Conservation (phyloP, 768 basidiomycete species). For the Lactarius psammicola region DNA sequence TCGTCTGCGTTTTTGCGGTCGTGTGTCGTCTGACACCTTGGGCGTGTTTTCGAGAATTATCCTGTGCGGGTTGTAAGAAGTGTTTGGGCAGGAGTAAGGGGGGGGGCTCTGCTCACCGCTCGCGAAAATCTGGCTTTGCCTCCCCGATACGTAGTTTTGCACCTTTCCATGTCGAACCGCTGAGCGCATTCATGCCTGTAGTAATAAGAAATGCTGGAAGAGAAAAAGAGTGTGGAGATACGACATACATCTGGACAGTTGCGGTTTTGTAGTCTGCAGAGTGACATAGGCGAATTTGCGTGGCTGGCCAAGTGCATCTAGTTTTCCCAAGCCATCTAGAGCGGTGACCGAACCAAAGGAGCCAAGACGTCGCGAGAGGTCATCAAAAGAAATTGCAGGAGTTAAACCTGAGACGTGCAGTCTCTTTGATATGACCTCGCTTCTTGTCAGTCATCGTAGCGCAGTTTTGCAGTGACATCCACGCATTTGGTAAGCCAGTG, state of each 20-base stretch:
- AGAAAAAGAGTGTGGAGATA: background rate
- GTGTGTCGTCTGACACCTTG: conserved; percentile 33
- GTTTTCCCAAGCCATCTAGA: conserved; percentile 65
- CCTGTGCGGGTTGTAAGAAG: conserved; percentile 31
- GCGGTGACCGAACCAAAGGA: conserved; percentile 67
- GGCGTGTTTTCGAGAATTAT: conserved; percentile 40
- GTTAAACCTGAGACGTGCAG: conserved; percentile 77
- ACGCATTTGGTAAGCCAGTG: background rate
- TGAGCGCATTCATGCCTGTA: conserved; percentile 69
- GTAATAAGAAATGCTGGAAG: background rate
- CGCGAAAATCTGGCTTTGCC: conserved; percentile 71
- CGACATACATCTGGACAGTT: conserved; percentile 63
- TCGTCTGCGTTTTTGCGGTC: conserved; percentile 46
- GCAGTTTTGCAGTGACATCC: too few species aligned
- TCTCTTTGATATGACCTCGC: conserved; percentile 47
- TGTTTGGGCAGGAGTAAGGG: conserved; percentile 19
- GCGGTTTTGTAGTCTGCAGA: conserved; percentile 57
- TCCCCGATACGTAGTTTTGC: conserved; percentile 78
- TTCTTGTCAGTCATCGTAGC: conserved; percentile 5
- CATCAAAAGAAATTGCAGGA: conserved; percentile 54
- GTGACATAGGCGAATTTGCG: conserved; percentile 75
- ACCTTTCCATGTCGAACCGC: conserved; percentile 88
- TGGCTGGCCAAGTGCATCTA: conserved; percentile 63
- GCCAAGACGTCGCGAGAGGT: conserved; percentile 57
- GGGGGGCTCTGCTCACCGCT: conserved; percentile 46